A percentile compares a stretch with the other conserved stretches of the same genome.
Evolutionary conservation across 257 asterid species (phyloP).

Genomic region (Parsonsia alboflavescens): DNA sequence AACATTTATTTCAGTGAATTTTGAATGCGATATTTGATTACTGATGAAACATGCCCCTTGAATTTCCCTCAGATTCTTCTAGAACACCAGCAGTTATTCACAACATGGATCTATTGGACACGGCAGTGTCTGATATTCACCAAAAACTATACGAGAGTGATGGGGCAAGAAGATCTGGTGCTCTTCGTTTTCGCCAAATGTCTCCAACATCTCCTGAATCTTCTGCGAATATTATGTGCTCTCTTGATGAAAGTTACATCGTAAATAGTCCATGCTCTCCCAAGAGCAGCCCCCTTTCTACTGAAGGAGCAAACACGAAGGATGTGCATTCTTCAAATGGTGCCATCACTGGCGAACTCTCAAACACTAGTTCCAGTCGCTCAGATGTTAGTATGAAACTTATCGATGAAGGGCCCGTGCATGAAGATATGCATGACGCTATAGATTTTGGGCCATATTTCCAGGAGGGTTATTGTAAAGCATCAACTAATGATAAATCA

Average conservation of each 20-base stretch:
- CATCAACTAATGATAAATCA: constrained; percentile 27
- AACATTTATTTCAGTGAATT: not conserved
- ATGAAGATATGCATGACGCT: constrained; percentile 38
- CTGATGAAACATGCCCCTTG: not conserved
- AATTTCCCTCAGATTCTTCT: constrained; percentile 19
- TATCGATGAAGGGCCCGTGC: constrained; percentile 30
- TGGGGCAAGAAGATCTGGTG: constrained; percentile 27
- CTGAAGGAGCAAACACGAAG: constrained; percentile 19
- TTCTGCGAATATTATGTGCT: constrained; percentile 23
- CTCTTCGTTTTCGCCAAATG: constrained; percentile 17
- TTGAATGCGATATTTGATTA: not conserved
- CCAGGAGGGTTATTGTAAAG: constrained; percentile 45
- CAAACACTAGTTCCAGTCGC: constrained; percentile 34
- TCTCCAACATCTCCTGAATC: constrained; percentile 23
- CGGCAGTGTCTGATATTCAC: constrained; percentile 21
- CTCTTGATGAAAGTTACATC: constrained; percentile 29
- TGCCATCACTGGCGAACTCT: constrained; percentile 31
- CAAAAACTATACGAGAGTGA: constrained; percentile 27
- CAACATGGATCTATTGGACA: constrained; percentile 16
- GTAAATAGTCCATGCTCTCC: constrained; percentile 33
- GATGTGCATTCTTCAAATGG: constrained; percentile 24
- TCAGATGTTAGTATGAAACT: constrained; percentile 34
- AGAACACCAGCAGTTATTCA: constrained; percentile 16
- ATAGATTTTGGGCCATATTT: constrained; percentile 37
- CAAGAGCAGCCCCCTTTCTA: constrained; percentile 20